Conservation (phyloP, 108 stramenopile species). For the Cyclotella baltica region DNA sequence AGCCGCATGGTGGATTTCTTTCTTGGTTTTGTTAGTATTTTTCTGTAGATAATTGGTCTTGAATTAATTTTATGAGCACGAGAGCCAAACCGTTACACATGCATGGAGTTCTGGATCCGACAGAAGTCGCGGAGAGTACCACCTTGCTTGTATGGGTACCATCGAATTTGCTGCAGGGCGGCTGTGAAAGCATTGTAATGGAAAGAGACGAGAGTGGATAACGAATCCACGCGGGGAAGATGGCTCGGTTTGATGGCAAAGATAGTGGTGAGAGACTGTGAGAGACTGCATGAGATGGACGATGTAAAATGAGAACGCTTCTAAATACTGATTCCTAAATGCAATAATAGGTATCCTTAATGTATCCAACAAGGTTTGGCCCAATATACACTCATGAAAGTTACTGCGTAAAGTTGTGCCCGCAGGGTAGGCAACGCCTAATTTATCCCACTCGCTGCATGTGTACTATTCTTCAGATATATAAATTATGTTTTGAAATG, state of each 20-base stretch:
- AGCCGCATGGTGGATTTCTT: not conserved
- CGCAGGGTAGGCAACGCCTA: too few relatives aligned
- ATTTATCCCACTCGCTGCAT: too few relatives aligned
- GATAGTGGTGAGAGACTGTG: not conserved
- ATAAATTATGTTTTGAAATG: too few relatives aligned
- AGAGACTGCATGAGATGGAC: not conserved
- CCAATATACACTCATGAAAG: too few relatives aligned
- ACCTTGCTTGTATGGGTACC: not conserved
- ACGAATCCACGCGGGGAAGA: too few relatives aligned
- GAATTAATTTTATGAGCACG: not conserved
- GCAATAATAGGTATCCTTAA: too few relatives aligned
- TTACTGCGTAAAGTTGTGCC: too few relatives aligned
- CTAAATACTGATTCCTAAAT: too few relatives aligned
- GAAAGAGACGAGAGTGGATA: too few relatives aligned
- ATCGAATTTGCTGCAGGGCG: not conserved
- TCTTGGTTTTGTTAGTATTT: not conserved
- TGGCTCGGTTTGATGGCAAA: not conserved
- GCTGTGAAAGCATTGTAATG: too few relatives aligned
- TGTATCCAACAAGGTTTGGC: too few relatives aligned
- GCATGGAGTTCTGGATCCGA: slow-evolving; percentile 1
- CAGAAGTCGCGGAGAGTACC: not conserved
- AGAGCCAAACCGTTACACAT: not conserved
- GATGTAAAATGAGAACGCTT: not conserved
- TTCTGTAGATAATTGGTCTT: not conserved
- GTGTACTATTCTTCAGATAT: too few relatives aligned